These are phyloP conservation scores for Laguncularia racemosa DNA, from an alignment of 345 rosid genomes.

Conservation along the genomic window DNA sequence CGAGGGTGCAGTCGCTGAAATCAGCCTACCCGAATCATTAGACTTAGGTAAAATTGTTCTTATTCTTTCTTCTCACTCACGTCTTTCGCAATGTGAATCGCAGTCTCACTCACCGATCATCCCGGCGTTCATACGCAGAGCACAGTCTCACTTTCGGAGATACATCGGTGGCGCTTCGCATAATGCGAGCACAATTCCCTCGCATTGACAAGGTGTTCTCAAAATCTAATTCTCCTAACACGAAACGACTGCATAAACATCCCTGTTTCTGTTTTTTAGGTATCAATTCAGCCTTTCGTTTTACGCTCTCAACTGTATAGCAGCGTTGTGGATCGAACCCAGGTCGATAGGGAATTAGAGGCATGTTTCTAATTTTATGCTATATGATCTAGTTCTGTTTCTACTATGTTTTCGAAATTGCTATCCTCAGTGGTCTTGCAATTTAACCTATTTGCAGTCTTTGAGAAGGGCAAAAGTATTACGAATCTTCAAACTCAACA, in stretches of 20 bases:
- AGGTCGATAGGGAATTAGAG: slow-evolving; percentile 86
- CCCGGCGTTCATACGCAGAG: slow-evolving; percentile 27
- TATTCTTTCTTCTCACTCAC: not conserved
- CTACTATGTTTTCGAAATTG: not conserved
- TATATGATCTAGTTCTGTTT: not conserved
- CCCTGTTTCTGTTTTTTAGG: slow-evolving; percentile 25
- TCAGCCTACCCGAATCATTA: not conserved
- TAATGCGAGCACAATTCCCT: slow-evolving; percentile 94
- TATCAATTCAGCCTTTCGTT: slow-evolving; percentile 64
- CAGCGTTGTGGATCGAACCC: slow-evolving; percentile 75
- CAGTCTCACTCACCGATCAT: not conserved
- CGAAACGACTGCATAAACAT: too few relatives aligned
- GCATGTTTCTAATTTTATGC: slow-evolving; percentile 16
- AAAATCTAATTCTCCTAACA: not conserved
- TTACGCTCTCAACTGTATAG: slow-evolving; percentile 83
- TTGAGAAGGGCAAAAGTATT: slow-evolving; percentile 65
- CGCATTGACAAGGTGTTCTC: slow-evolving; percentile 52
- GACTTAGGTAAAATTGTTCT: not conserved
- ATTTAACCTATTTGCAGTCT: slow-evolving; percentile 29
- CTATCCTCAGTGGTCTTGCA: not conserved
- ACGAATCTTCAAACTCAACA: slow-evolving; percentile 76
- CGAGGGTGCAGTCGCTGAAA: not conserved
- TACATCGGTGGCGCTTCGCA: slow-evolving; percentile 70
- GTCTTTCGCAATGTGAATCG: not conserved
- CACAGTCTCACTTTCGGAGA: slow-evolving; percentile 73